Conservation (phyloP, 2,329 filamentous ascomycete genomes). For the Ophiostoma sp. region DNA sequence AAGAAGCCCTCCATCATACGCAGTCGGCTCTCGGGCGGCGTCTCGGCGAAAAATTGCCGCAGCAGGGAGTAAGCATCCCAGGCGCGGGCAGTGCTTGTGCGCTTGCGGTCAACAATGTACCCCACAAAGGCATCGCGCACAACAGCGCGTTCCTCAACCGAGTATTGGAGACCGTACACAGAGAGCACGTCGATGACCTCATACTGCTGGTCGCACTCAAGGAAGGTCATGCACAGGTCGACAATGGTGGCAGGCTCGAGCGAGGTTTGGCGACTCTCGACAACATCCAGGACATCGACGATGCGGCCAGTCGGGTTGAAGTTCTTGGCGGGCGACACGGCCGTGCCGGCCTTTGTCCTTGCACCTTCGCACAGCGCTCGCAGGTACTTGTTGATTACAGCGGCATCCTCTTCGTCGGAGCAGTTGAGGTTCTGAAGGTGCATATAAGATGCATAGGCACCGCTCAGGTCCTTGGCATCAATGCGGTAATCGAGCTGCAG, state of each 20-base stretch:
- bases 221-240: conserved; percentile 65
- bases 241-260: conserved; percentile 71
- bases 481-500: conserved; percentile 72
- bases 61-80: conserved; percentile 64
- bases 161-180: conserved; percentile 64
- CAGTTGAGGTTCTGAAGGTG: conserved; percentile 54
- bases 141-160: conserved; percentile 59
- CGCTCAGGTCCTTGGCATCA: conserved; percentile 64
- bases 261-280: conserved; percentile 63
- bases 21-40: conserved; percentile 59
- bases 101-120: conserved; percentile 58
- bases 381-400: conserved; percentile 65
- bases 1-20: conserved; percentile 80
- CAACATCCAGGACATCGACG: conserved; percentile 63
- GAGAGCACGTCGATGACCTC: conserved; percentile 80
- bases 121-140: conserved; percentile 62
- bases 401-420: conserved; percentile 50
- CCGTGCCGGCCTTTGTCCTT: not conserved
- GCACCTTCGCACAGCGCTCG: conserved; percentile 49
- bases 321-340: not conserved
- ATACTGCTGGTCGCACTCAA: conserved; percentile 68
- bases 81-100: conserved; percentile 56
- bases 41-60: conserved; percentile 60
- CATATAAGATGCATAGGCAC: conserved; percentile 61
- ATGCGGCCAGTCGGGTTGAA: conserved; percentile 62